Evolutionary conservation across 2,329 filamentous ascomycete species (phyloP).

Genomic region (Cadophora malorum): DNA sequence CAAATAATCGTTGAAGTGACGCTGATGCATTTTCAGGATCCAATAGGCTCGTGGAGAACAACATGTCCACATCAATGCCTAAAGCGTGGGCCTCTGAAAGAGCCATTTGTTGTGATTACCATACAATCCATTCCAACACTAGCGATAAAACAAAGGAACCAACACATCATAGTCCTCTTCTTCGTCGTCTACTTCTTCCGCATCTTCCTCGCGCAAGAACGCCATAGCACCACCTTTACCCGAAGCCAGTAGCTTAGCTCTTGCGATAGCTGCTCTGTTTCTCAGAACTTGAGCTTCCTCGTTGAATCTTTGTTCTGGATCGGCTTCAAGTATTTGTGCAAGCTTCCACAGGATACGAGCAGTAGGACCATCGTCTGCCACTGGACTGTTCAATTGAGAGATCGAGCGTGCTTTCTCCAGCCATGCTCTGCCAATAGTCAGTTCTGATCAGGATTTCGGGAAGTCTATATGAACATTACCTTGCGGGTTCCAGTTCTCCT

Average conservation of each 20-base stretch:
- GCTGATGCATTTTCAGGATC: not conserved
- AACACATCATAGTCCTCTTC: conserved; percentile 35
- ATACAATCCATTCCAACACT: not conserved
- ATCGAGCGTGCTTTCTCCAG: conserved; percentile 37
- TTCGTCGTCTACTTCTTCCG: conserved; percentile 26
- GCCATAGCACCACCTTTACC: conserved; percentile 46
- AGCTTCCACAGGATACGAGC: conserved; percentile 38
- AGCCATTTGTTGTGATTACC: not conserved
- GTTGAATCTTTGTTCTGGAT: conserved; percentile 30
- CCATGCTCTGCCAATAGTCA: conserved; percentile 17
- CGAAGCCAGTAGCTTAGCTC: conserved; percentile 29
- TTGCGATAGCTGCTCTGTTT: conserved; percentile 33
- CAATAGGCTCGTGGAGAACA: not conserved
- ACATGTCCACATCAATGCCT: no score
- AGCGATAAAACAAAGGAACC: conserved; percentile 35
- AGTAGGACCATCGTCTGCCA: conserved; percentile 34
- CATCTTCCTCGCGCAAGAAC: conserved; percentile 43
- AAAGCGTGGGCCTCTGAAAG: no score
- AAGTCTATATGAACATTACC: conserved; percentile 11
- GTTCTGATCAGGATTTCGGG: not conserved
- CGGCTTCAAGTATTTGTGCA: conserved; percentile 32
- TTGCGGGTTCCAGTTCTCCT: conserved; percentile 23
- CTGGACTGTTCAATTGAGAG: conserved; percentile 35
- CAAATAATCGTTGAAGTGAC: not conserved
- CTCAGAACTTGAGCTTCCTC: conserved; percentile 29